Evolutionary conservation across 2,329 filamentous ascomycete genomes (phyloP), one percentile per base, ranked within the genome.

Genomic region (Chaetothyriales sp.): DNA sequence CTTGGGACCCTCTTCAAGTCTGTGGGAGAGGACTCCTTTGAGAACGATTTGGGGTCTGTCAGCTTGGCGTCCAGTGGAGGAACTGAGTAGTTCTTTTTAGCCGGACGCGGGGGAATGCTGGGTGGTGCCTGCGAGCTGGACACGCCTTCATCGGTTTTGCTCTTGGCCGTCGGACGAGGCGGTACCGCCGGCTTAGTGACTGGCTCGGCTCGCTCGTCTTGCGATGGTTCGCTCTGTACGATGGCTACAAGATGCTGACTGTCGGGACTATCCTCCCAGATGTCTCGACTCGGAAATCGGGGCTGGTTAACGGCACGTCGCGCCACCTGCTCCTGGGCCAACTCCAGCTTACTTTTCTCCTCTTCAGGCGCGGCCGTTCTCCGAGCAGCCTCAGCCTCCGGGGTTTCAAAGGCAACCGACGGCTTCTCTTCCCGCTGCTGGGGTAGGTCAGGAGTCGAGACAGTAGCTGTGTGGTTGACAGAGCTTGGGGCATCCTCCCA

Each of bases 401-500:
- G 66, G 3, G 65, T 53, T 50, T 72, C 70, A 46, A 70, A 70
- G 2, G 55, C 54, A 22, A 56, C 49, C 7, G 56, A 49, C 9
- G 61, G 65, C 44, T 48, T 61, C 48, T 61, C 58, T 22, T 53
- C 49, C 18, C 48, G 39, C 43, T 49, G 39, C 67, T 62, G 62
- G 0, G 73, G 70, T 28, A 76, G 62, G 60, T 88, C 84, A 1
- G 88, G 88, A 0, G 86, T 92, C 2, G 83, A 86, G 6, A 96
- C 90, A 53, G 86, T 88, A 2, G 89, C 81, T 32, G 76, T 71
- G 47, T 79, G 80, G 61, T 92, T 81, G 49, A 86, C 74, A 67
- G 88, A 95, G 62, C 81, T 84, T 3, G 93, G 92, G 0, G 87
- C 83, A 65, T 98, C 93, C 70, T 98, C 92, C 92, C 92, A 98